These are phyloP conservation scores for Pseudogymnoascus sp. DNA, from an alignment of 2,329 filamentous ascomycete genomes.

Conservation along the genomic window DNA sequence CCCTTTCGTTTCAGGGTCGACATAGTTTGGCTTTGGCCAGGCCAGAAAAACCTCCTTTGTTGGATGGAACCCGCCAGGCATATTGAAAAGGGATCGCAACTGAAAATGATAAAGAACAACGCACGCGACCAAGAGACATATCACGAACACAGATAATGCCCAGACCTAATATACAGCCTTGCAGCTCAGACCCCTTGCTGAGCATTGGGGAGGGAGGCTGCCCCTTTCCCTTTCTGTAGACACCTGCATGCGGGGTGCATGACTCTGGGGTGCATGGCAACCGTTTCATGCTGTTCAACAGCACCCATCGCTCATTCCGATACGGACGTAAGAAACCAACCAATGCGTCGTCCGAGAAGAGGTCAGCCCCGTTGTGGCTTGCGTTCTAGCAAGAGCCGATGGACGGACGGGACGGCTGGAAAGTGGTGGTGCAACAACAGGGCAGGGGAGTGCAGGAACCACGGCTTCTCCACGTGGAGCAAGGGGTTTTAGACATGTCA, in stretches of 20 bases:
- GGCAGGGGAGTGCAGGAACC: neutral
- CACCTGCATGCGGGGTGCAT: neutral
- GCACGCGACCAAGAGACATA: neutral
- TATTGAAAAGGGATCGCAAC: neutral
- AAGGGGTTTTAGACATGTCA: neutral
- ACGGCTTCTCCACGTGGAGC: neutral
- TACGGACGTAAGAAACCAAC: neutral
- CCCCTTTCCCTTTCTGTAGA: neutral
- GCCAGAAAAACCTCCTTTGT: neutral
- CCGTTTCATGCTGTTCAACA: neutral
- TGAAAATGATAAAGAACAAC: neutral
- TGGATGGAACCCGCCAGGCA: slow-evolving; percentile 2
- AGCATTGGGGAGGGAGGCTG: neutral
- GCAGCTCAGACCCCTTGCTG: neutral
- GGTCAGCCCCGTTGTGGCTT: neutral
- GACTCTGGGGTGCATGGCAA: neutral
- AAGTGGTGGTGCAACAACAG: neutral
- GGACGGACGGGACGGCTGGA: neutral
- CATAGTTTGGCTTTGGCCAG: slow-evolving; percentile 5
- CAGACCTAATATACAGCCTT: neutral
- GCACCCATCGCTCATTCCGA: neutral
- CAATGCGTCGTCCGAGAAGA: neutral
- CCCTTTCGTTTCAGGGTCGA: neutral
- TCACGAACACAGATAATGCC: neutral
- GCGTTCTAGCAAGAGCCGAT: neutral